Percentiles rank a stretch among this genome's conserved stretches.
phyloP scores from a whole-genome alignment of 257 asterid species.

The Ligustrum vulgare region DNA sequence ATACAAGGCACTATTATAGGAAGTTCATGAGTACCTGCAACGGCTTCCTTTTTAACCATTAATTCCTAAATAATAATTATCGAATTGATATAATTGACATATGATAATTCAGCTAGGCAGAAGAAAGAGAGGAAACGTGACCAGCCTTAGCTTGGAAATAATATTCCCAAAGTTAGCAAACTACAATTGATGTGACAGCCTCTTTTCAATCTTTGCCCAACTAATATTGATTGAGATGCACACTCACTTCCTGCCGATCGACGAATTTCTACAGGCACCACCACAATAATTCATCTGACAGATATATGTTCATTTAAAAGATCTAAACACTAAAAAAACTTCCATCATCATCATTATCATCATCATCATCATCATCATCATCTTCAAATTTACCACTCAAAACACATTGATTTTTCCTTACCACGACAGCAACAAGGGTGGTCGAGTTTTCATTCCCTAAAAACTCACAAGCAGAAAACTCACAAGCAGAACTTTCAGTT shows the following conservation, averaged over 20 bases:
- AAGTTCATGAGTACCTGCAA: too few species aligned
- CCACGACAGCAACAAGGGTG: slow-evolving; percentile 98
- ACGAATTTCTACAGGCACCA: slow-evolving; percentile 80
- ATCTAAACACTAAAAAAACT: slow-evolving; percentile 16
- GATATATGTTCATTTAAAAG: background rate
- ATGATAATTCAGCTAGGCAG: slow-evolving; percentile 2
- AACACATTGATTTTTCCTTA: slow-evolving; percentile 33
- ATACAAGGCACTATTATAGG: too few species aligned
- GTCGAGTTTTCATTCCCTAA: slow-evolving; percentile 92
- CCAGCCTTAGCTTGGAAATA: slow-evolving; percentile 56
- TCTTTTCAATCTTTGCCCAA: slow-evolving; percentile 93
- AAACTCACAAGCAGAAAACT: too few species aligned
- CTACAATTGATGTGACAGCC: slow-evolving; percentile 99
- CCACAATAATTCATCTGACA: slow-evolving; percentile 8
- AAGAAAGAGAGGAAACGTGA: slow-evolving; percentile 1
- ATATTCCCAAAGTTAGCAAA: slow-evolving; percentile 67
- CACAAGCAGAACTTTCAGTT: slow-evolving; percentile 96
- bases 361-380: too few species aligned
- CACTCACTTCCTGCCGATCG: slow-evolving; percentile 99
- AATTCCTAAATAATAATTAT: too few species aligned
- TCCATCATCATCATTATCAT: slow-evolving; percentile 18
- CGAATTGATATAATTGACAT: background rate
- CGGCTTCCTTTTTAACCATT: too few species aligned
- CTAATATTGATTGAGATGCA: slow-evolving; percentile 93
- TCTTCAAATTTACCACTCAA: slow-evolving; percentile 20